Base-by-base conservation (phyloP, 2,329 filamentous ascomycete species). In the Aspergillus costaricaensis region DNA sequence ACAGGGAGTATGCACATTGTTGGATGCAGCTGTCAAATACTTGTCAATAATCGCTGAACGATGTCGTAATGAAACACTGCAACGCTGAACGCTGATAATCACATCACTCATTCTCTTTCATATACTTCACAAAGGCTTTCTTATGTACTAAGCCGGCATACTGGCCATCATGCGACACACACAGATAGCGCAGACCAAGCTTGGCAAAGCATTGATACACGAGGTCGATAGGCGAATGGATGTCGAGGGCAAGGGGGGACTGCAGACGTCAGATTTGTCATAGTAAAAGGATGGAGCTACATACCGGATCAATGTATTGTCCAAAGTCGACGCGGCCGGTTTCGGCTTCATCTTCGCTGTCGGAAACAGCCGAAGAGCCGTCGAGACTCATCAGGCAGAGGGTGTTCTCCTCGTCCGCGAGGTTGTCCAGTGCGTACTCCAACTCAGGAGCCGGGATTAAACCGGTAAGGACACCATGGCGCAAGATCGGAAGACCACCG, bases 151-250 rank as follows among this genome's bases (percentile, higher is more conserved):
- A 85, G 63, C 95, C 95, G 2, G 90, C 91, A 77, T 91, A 99
- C 62, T 86, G 87, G 23, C 95, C 95, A 66, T 96, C 88, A 58
- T 85, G 86, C 25, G 95, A 80, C 4, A 97, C 92, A 73, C 95
- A 98, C 53, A 99, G 89, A 76, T 96, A 98, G 63, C 95, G 84
- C 66, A 99, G 77, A 1, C 95, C 95, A 8, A 99, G 82, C 77
- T 99, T 99, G 54, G 91, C 91, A 74, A 98, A 99, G 70, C 92
- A 94, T 74, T 99, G 95, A 70, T 96, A 97, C 4, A 97, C 95
- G 41, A 99, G 80, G 73, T 98, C 93, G 86, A 98, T 93, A 0
- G 95, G 91, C 0, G 90, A 95, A 67, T 88, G 86, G 30, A 96
- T 90, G 71, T 99, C 95, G 23, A 99, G 81, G 12, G 93, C 86